A percentile compares a stretch with the other conserved stretches of the same genome.
Conservation (phyloP, 164 flowering plant species). For the Paratinospora sagittata region DNA sequence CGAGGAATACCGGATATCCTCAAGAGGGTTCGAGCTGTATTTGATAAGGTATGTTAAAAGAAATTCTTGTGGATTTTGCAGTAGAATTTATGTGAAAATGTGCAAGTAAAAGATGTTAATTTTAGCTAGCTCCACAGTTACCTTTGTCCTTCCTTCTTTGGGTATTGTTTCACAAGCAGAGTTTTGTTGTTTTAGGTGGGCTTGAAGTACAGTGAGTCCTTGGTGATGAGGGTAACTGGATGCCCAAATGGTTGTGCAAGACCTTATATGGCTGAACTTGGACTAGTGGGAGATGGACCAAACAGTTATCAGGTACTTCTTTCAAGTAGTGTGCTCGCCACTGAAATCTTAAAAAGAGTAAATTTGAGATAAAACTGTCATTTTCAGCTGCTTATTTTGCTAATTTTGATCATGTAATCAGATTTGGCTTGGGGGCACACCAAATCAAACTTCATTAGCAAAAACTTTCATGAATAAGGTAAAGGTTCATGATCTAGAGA, state of each 20-base stretch:
- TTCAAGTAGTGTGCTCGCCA: background rate
- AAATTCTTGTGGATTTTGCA: background rate
- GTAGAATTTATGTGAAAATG: background rate
- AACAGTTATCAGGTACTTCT: conserved; percentile 86
- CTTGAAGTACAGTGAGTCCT: conserved; percentile 69
- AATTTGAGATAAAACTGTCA: background rate
- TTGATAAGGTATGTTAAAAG: conserved; percentile 65
- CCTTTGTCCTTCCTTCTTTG: background rate
- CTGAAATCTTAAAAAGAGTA: background rate
- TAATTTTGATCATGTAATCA: background rate
- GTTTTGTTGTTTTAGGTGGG: conserved; percentile 59
- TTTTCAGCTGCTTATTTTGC: background rate
- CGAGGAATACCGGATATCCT: conserved; percentile 88
- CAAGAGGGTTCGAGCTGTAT: conserved; percentile 79
- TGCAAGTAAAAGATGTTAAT: background rate
- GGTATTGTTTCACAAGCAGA: background rate
- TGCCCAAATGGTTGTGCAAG: conserved; percentile 99
- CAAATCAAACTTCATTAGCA: conserved; percentile 73
- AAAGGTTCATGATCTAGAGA: conserved; percentile 91
- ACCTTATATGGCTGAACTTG: conserved; percentile 99
- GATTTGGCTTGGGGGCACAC: conserved; percentile 98
- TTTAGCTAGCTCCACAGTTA: background rate
- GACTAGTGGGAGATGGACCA: conserved; percentile 98
- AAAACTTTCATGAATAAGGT: conserved; percentile 73
- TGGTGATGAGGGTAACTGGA: conserved; percentile 89